These are phyloP conservation scores for Pythium coloratum DNA, from an alignment of 352 stramenopile genomes.

Conservation along the genomic window DNA sequence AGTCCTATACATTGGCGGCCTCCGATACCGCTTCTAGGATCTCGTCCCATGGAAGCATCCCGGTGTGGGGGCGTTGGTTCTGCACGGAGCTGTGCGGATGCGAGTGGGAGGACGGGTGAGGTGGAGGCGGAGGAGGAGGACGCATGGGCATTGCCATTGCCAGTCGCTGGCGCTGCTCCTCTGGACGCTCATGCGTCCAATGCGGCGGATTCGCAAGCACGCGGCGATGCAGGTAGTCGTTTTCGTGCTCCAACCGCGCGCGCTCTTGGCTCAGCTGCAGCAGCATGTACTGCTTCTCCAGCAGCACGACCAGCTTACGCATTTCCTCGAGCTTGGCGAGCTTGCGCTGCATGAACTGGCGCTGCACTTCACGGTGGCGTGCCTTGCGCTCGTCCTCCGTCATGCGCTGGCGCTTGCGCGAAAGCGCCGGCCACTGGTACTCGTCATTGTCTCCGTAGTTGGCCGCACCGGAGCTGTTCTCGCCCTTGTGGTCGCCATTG, in stretches of 20 bases:
- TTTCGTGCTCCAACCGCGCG: constrained; percentile 23
- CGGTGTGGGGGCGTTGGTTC: constrained; percentile 11
- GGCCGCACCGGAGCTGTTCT: neutral
- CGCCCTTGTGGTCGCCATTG: neutral
- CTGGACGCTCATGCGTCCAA: constrained; percentile 17
- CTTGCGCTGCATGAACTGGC: constrained; percentile 30
- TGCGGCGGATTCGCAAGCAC: constrained; percentile 11
- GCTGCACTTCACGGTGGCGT: constrained; percentile 27
- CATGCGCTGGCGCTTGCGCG: constrained; percentile 25
- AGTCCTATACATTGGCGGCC: constrained; percentile 14
- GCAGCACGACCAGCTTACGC: constrained; percentile 21
- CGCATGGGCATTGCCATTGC: neutral
- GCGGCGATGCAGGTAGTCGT: constrained; percentile 18
- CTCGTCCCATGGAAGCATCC: constrained; percentile 25
- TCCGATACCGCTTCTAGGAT: constrained; percentile 28
- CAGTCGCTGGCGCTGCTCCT: constrained; percentile 13
- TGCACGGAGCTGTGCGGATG: neutral
- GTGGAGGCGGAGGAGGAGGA: neutral
- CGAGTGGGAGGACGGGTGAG: neutral
- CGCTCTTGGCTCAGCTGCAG: constrained; percentile 22
- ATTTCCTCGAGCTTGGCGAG: constrained; percentile 29
- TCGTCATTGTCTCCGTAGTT: constrained; percentile 5
- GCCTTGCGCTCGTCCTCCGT: constrained; percentile 24
- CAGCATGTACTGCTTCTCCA: constrained; percentile 27
- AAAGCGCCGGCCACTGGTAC: constrained; percentile 17